Evolutionary conservation across 1,284 basidiomycete species (phyloP), one percentile per base, ranked within the genome.

Genomic region (Ganoderma leucocontextum): DNA sequence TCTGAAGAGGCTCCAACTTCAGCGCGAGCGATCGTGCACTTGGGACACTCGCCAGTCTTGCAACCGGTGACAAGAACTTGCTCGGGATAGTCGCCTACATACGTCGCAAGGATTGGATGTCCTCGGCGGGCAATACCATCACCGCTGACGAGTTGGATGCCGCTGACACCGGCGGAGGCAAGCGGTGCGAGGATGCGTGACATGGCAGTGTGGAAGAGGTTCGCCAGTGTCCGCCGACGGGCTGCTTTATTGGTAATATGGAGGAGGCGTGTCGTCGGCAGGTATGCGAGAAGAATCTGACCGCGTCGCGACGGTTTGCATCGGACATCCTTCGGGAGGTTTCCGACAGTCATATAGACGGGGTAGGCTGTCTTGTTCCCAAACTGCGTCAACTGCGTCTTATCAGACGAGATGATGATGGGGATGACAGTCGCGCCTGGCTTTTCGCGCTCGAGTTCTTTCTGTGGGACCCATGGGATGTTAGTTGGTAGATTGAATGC

Each of bases 171-270:
- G 2, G 82, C 79, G 5, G 75, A 63, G 1, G 77, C 64, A 0
- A 85, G 65, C 0, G 80, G 76, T 22, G 75, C 64, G 0, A 75
- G 66, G 0, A 75, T 36, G 0, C 65, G 68, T 0, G 33, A 10
- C 81, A 85, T 81, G 57, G 80, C 83, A 0, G 76, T 53, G 67
- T 85, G 84, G 67, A 85, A 85, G 0, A 84, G 73, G 71, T 39
- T 78, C 75, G 10, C 70, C 29, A 76, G 49, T 0, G 74, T 73
- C 0, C 75, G 67, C 1, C 52, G 22, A 42, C 38, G 59, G 7
- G 52, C 41, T 10, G 38, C 36, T 41, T 62, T 73, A 13, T 64
- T 64, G 38, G n/a, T 58, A 66, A 80, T 81, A 67, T 79, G 79
- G 2, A 81, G 75, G 0, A 85, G 76, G 63, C 83, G 82, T 0